Percentiles rank a stretch among this genome's conserved stretches.
phyloP scores from a whole-genome alignment of 2,329 filamentous ascomycete genomes.

The Aspergillus niger region DNA sequence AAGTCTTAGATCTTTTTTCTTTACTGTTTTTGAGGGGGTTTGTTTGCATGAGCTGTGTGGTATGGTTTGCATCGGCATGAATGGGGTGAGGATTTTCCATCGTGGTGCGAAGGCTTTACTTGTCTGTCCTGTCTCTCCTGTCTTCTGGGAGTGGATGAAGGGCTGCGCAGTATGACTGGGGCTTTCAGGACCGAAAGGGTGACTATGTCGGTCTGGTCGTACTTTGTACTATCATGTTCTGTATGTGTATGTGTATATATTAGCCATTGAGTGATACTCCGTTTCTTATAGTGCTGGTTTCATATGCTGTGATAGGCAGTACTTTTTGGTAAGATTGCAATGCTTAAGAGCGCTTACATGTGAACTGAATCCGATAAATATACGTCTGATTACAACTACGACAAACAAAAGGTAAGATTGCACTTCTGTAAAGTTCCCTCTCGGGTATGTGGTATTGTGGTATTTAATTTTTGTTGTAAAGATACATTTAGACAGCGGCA shows the following conservation, averaged over 20 bases:
- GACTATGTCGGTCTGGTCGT: background rate
- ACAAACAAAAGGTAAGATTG: background rate
- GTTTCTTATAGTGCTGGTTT: background rate
- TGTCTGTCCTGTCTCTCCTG: no score
- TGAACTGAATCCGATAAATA: no score
- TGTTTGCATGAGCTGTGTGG: background rate
- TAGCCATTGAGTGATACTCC: constrained; percentile 6
- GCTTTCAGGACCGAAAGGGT: no score
- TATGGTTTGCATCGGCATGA: background rate
- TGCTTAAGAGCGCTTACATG: background rate
- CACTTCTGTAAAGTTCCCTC: constrained; percentile 7
- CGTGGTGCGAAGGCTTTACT: no score
- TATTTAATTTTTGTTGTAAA: constrained; percentile 33
- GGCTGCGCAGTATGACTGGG: no score
- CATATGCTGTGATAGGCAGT: background rate
- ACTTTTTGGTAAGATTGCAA: background rate
- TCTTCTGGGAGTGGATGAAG: no score
- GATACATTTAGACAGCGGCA: constrained; percentile 69
- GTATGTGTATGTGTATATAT: constrained; percentile 11
- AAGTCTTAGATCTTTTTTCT: constrained; percentile 40
- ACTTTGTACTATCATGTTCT: constrained; percentile 7
- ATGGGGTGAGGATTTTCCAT: no score
- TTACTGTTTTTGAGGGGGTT: background rate
- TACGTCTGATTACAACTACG: background rate
- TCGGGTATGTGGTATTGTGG: constrained; percentile 16